Conservation (phyloP, 1,139 yeast genomes). For the Suhomyces chickasaworum region DNA sequence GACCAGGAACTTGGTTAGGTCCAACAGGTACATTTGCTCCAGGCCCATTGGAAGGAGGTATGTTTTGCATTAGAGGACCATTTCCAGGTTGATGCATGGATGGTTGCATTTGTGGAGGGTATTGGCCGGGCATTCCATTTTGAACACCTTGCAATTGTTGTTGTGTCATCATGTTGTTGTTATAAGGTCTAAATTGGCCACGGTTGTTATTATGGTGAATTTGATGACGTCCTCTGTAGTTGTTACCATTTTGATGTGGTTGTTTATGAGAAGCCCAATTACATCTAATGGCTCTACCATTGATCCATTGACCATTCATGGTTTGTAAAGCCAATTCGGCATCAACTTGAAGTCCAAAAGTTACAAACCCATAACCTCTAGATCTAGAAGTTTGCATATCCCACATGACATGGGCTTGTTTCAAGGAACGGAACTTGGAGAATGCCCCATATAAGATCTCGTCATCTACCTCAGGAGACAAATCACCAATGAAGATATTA, state of each 20-base stretch:
- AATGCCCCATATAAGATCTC: slow-evolving; percentile 66
- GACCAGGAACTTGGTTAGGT: slow-evolving; percentile 4
- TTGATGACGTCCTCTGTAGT: slow-evolving; percentile 9
- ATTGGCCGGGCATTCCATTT: slow-evolving; percentile 9
- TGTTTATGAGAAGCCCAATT: slow-evolving; percentile 89
- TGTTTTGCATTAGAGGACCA: slow-evolving; percentile 4
- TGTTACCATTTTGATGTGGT: slow-evolving; percentile 16
- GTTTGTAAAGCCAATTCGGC: slow-evolving; percentile 73
- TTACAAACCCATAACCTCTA: slow-evolving; percentile 92
- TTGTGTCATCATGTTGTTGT: slow-evolving; percentile 15
- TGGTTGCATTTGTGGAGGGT: slow-evolving; percentile 15
- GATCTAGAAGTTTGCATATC: slow-evolving; percentile 93
- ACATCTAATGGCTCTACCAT: slow-evolving; percentile 77
- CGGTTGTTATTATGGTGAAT: slow-evolving; percentile 12
- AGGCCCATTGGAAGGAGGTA: slow-evolving; percentile 5
- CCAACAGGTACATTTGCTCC: not conserved
- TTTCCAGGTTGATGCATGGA: slow-evolving; percentile 5
- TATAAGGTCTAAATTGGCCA: slow-evolving; percentile 21
- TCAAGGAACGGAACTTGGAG: slow-evolving; percentile 57
- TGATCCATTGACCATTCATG: slow-evolving; percentile 74
- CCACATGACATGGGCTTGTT: slow-evolving; percentile 96
- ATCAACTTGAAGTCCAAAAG: slow-evolving; percentile 64
- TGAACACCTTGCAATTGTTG: slow-evolving; percentile 11
- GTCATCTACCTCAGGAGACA: slow-evolving; percentile 81
- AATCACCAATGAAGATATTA: slow-evolving; percentile 85